Evolutionary conservation across 2,329 filamentous ascomycete species (phyloP).

Genomic region (Fusarium coffeatum): DNA sequence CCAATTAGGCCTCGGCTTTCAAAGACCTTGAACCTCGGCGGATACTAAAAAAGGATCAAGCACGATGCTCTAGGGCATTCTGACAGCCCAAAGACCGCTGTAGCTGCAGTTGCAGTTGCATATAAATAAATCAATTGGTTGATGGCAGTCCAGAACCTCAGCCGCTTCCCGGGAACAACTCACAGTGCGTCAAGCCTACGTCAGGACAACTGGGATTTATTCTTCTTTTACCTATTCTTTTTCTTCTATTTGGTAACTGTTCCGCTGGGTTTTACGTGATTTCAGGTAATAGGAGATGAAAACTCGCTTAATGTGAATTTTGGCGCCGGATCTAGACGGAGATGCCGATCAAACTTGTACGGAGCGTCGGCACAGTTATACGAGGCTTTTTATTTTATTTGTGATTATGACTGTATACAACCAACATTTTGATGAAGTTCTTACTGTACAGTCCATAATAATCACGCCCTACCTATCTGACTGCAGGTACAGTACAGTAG

Average conservation of each 20-base stretch:
- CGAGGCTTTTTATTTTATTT: conserved; percentile 31
- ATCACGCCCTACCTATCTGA: background rate
- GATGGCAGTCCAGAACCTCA: conserved; percentile 21
- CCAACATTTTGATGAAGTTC: background rate
- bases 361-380: conserved; percentile 25
- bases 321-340: conserved; percentile 20
- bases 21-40: background rate
- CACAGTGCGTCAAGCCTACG: conserved; percentile 38
- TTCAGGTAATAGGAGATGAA: background rate
- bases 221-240: background rate
- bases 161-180: conserved; percentile 36
- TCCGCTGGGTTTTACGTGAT: background rate
- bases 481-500: background rate
- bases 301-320: conserved; percentile 2
- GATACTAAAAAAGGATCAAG: conserved; percentile 38
- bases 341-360: conserved; percentile 28
- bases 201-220: conserved; percentile 14
- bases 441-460: background rate
- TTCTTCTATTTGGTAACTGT: background rate
- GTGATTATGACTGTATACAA: conserved; percentile 1
- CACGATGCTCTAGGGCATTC: conserved; percentile 13
- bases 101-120: background rate
- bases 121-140: conserved; percentile 20
- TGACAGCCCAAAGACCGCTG: background rate
- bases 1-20: background rate